Evolutionary conservation across 2,329 filamentous ascomycete species (phyloP).

Genomic region (Hypomyces perniciosus): DNA sequence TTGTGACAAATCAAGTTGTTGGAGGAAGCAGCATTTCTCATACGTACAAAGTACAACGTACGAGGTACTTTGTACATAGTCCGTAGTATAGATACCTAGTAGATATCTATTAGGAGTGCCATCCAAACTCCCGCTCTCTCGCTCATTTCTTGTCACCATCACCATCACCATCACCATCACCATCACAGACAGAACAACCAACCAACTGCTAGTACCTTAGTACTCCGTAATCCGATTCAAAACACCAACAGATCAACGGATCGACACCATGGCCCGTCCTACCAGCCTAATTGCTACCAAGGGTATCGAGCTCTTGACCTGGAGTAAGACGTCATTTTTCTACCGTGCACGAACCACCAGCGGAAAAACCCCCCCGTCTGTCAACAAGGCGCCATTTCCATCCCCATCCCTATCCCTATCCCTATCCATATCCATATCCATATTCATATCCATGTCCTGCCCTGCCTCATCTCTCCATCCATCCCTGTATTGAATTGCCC

Average conservation of each 20-base stretch:
- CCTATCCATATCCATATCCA: background rate
- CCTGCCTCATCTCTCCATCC: too few species aligned
- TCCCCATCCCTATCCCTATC: background rate
- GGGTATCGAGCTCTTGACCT: slow-evolving; percentile 60
- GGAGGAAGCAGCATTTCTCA: too few species aligned
- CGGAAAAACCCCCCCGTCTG: too few species aligned
- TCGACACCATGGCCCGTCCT: slow-evolving; percentile 23
- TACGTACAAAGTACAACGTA: too few species aligned
- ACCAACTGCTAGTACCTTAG: background rate
- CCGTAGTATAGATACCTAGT: too few species aligned
- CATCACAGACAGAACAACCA: background rate
- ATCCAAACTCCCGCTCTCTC: background rate
- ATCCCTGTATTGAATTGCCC: too few species aligned
- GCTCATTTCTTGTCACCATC: background rate
- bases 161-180: background rate
- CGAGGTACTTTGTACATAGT: too few species aligned
- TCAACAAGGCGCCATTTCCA: too few species aligned
- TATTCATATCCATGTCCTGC: too few species aligned
- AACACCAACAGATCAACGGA: background rate
- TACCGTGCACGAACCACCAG: background rate
- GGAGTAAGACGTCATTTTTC: slow-evolving; percentile 26
- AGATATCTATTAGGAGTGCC: too few species aligned
- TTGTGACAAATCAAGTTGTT: too few species aligned
- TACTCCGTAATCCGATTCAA: background rate
- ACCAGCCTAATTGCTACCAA: slow-evolving; percentile 55